A percentile compares a stretch with the other conserved stretches of the same genome.
These are phyloP conservation scores for Beauveria caledonica DNA, from an alignment of 2,329 filamentous ascomycete species.

Conservation along the genomic window DNA sequence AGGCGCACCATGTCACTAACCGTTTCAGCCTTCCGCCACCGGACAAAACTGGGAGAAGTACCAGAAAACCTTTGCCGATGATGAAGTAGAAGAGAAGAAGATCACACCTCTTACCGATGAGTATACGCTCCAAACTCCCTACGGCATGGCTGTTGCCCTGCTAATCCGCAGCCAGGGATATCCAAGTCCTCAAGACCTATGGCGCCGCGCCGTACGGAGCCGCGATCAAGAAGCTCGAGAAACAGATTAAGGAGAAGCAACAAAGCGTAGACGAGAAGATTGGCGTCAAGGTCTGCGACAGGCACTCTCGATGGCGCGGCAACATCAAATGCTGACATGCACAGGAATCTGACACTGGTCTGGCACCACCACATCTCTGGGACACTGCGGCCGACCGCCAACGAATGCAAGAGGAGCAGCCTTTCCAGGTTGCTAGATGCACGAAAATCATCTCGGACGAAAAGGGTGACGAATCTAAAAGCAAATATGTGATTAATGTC, in stretches of 20 bases:
- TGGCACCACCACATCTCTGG: slow-evolving; percentile 97
- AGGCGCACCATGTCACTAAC: slow-evolving; percentile 19
- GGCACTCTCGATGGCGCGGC: background rate
- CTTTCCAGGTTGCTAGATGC: slow-evolving; percentile 92
- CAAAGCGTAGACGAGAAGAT: slow-evolving; percentile 99
- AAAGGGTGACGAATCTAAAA: slow-evolving; percentile 87
- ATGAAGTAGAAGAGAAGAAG: slow-evolving; percentile 99
- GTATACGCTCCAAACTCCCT: slow-evolving; percentile 42
- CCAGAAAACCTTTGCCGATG: slow-evolving; percentile 92
- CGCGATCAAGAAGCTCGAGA: slow-evolving; percentile 92
- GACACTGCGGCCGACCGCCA: slow-evolving; percentile 96
- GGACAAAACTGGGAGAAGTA: slow-evolving; percentile 98
- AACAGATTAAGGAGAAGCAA: slow-evolving; percentile 99
- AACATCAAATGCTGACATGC: slow-evolving; percentile 17
- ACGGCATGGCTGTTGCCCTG: slow-evolving; percentile 15
- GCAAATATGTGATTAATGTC: slow-evolving; percentile 99
- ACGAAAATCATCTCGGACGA: slow-evolving; percentile 99
- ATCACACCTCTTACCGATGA: slow-evolving; percentile 95
- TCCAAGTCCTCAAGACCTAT: slow-evolving; percentile 98
- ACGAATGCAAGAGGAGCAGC: slow-evolving; percentile 97
- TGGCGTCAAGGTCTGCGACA: slow-evolving; percentile 57
- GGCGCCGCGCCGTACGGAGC: slow-evolving; percentile 92
- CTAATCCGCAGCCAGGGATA: slow-evolving; percentile 58
- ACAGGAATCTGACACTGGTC: slow-evolving; percentile 94
- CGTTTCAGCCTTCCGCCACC: slow-evolving; percentile 78